Evolutionary conservation across 1,139 yeast genomes (phyloP), one percentile per base, ranked within the genome.

Genomic region (Sugiyamaella xylanicola): DNA sequence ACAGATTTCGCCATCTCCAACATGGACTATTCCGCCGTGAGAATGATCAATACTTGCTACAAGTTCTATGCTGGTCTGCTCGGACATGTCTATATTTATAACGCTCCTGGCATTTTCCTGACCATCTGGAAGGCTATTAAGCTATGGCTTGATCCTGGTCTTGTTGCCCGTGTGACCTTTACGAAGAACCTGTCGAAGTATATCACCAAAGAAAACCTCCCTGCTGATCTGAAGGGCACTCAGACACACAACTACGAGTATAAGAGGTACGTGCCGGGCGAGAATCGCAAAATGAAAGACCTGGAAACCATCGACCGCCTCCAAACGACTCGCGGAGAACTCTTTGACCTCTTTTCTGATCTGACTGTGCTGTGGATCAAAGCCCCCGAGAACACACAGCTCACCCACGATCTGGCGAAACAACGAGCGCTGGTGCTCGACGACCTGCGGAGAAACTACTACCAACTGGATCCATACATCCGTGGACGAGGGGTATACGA

Each of bases 61-160:
- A 90, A 91, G 0, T 90, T 88, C 68, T 90, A 88, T 68, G 96
- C 96, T 0, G 96, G 89, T 71, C 82, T 86, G 51, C 77, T 90
- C 48, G 93, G 95, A 20, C 80, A 80, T 53, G 72, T 89, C 52
- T 77, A 87, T 64, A 83, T 90, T 59, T 95, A 89, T 72, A 86
- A 86, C 62, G 96, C 96, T 0, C 97, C 97, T 5, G 87, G 95
- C 93, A 79, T 90, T 48, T 90, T 90, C 74, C 80, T 84, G 58
- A 87, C 93, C 22, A 86, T 89, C 60, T 90, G 96, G 96, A 84
- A 83, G 59, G 79, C 88, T 61, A 83, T 90, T 65, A 87, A 86
- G 69, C 83, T 82, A 61, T 88, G 96, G 96, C 74, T 90, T 55
- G 96, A 90, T 66, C 96, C 96, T 0, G 91, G 85, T 8, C 93